phyloP scores from a whole-genome alignment of 208 protist genomes.

The Lotmaria passim region DNA sequence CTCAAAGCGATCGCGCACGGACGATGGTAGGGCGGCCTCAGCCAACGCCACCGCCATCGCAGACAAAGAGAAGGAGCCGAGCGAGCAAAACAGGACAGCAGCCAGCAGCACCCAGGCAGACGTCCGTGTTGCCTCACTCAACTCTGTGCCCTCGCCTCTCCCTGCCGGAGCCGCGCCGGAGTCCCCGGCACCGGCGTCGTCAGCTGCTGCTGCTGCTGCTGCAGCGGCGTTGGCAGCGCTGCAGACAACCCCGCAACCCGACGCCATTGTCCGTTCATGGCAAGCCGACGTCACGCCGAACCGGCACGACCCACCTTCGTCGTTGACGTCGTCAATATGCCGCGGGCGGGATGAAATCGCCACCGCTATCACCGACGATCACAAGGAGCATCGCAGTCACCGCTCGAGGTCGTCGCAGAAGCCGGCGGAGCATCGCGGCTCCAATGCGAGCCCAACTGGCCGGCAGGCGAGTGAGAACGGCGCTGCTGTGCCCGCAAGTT shows the following conservation, averaged over 20 bases:
- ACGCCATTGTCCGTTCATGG: constrained; percentile 14
- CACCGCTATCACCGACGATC: no score
- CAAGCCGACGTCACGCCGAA: constrained; percentile 11
- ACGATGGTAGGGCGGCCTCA: no score
- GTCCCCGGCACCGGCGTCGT: neutral
- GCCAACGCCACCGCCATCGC: neutral
- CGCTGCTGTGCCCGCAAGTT: neutral
- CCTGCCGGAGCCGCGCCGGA: neutral
- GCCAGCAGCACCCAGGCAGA: no score
- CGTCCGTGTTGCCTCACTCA: neutral
- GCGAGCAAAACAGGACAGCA: neutral
- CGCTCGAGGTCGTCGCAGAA: neutral
- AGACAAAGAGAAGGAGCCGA: neutral
- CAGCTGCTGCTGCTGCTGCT: neutral
- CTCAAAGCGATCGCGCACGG: constrained; percentile 1
- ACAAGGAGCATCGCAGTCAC: neutral
- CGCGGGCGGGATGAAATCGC: neutral
- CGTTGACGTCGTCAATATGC: constrained; percentile 7
- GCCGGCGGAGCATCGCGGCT: no score
- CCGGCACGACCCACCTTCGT: constrained; percentile 8
- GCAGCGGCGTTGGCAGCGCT: neutral
- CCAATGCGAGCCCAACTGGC: no score
- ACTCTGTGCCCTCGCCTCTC: neutral
- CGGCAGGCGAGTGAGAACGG: no score
- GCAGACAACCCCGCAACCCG: constrained; percentile 5